phyloP scores from a whole-genome alignment of 1,284 basidiomycete genomes.

The Puccinia polysora region DNA sequence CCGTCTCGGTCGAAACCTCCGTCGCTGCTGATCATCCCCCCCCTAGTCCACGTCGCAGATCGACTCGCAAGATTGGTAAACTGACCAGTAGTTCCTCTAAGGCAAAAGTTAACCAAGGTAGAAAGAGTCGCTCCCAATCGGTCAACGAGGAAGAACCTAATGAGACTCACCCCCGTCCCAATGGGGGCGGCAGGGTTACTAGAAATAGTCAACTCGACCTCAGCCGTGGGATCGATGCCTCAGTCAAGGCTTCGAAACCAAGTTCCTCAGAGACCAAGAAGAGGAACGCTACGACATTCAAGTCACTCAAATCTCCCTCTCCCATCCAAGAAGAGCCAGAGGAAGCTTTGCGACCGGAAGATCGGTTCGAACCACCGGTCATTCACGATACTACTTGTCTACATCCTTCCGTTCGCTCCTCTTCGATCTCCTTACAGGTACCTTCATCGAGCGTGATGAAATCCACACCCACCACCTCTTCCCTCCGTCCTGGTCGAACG shows the following conservation, averaged over 20 bases:
- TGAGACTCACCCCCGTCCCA: too few relatives aligned
- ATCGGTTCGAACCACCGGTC: neutral
- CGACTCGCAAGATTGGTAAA: conserved; percentile 25
- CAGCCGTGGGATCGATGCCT: neutral
- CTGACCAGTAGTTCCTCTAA: conserved; percentile 22
- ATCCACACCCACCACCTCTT: conserved; percentile 40
- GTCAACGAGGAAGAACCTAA: conserved; percentile 15
- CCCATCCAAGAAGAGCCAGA: conserved; percentile 20
- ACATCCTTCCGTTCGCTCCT: conserved; percentile 39
- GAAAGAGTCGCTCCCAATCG: conserved; percentile 25
- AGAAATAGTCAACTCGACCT: neutral
- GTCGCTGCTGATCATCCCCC: neutral
- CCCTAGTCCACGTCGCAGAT: neutral
- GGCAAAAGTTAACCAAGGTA: conserved; percentile 29
- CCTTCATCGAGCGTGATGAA: conserved; percentile 12
- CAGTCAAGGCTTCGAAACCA: neutral
- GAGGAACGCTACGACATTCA: conserved; percentile 2
- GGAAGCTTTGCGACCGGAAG: neutral
- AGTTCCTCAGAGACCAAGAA: neutral
- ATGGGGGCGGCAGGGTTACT: neutral
- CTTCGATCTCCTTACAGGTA: conserved; percentile 41
- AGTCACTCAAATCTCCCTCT: conserved; percentile 17
- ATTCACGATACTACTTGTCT: conserved; percentile 21
- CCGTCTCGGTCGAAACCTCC: conserved; percentile 10
- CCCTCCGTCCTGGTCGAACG: conserved; percentile 47